phyloP scores from a whole-genome alignment of 192 early-diverging fungal species.

The Backusella psychrophila region DNA sequence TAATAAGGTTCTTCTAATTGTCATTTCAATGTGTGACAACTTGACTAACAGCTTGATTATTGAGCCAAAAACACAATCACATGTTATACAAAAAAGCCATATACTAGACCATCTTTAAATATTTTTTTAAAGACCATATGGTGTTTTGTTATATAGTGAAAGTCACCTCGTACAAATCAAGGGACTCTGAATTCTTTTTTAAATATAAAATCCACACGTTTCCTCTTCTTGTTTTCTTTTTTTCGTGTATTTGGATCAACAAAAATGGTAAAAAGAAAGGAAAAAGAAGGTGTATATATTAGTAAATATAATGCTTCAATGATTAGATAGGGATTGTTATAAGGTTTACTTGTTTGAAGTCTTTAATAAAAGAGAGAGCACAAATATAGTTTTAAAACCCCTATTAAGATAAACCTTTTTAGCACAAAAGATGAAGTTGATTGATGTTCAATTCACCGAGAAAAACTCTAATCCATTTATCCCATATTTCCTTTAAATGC shows the following conservation, averaged over 20 bases:
- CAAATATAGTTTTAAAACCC: slow-evolving; percentile 4
- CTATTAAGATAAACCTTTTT: not conserved
- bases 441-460: not conserved
- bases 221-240: not conserved
- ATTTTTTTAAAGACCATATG: not conserved
- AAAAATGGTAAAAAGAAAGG: not conserved
- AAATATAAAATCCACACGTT: not conserved
- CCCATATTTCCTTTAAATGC: not conserved
- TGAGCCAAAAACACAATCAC: not conserved
- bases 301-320: not conserved
- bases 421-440: not conserved
- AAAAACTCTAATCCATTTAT: not conserved
- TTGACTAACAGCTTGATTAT: not conserved
- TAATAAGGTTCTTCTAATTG: not conserved
- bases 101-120: not conserved
- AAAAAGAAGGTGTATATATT: not conserved
- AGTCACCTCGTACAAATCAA: not conserved
- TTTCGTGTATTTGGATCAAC: not conserved
- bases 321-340: not conserved
- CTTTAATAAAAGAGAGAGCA: not conserved
- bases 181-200: slow-evolving; percentile 3
- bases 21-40: not conserved
- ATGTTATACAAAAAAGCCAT: not conserved
- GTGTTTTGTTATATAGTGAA: not conserved
- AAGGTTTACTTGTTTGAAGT: not conserved